Evolutionary conservation across 1,139 yeast genomes (phyloP).

Genomic region (Taphrina confusa): DNA sequence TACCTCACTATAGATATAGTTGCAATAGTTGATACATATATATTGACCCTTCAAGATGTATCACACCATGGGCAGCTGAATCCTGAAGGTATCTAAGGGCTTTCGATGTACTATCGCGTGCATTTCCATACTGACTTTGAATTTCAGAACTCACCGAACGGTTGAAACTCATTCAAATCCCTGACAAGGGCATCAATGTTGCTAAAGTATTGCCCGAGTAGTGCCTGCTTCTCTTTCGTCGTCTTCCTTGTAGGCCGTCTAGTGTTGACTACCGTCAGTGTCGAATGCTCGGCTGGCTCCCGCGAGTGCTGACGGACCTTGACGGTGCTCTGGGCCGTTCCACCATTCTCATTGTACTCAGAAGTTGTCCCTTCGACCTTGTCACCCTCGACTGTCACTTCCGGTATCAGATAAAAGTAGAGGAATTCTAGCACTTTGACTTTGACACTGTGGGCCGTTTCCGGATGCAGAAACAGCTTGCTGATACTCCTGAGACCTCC

Average conservation of each 20-base stretch:
- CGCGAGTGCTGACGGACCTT: slow-evolving; percentile 6
- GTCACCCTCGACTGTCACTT: slow-evolving; percentile 44
- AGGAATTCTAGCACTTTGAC: slow-evolving; percentile 70
- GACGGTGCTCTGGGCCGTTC: neutral
- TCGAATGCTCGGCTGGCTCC: slow-evolving; percentile 9
- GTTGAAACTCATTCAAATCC: slow-evolving; percentile 52
- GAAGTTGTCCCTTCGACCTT: neutral
- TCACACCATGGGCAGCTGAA: too few relatives aligned
- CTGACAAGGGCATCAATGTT: slow-evolving; percentile 54
- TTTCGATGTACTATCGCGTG: too few relatives aligned
- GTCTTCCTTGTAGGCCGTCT: slow-evolving; percentile 42
- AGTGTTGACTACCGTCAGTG: slow-evolving; percentile 39
- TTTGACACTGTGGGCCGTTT: slow-evolving; percentile 50
- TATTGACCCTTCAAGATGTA: too few relatives aligned
- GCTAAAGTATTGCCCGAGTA: slow-evolving; percentile 54
- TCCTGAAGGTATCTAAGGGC: too few relatives aligned
- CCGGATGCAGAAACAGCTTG: slow-evolving; percentile 36
- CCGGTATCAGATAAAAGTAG: slow-evolving; percentile 72
- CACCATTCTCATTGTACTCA: neutral
- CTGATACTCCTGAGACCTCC: slow-evolving; percentile 63
- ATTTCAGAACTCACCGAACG: slow-evolving; percentile 52
- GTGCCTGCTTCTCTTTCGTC: slow-evolving; percentile 57
- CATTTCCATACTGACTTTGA: too few relatives aligned
- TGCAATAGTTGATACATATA: too few relatives aligned
- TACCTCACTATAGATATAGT: too few relatives aligned